Evolutionary conservation across 2,329 filamentous ascomycete genomes (phyloP).

Genomic region (Microcyclospora tardicrescens): DNA sequence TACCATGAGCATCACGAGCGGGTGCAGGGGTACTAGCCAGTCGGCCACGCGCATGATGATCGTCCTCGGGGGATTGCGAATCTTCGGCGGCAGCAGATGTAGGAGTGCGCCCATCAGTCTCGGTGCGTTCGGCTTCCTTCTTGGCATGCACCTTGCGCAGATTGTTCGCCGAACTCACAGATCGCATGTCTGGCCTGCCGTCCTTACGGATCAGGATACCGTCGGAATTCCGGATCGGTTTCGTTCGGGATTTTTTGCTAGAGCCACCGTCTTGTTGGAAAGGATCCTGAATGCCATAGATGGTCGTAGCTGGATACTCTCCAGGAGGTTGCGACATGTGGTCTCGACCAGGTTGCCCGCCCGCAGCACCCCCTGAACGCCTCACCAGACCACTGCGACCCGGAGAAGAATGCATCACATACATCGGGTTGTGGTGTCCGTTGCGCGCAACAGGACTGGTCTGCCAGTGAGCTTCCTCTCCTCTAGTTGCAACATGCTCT

Average conservation of each 20-base stretch:
- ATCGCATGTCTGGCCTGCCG: conserved; percentile 38
- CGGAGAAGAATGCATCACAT: no score
- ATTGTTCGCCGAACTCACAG: conserved; percentile 39
- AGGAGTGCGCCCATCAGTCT: conserved; percentile 15
- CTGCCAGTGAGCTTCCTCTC: conserved; percentile 27
- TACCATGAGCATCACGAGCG: conserved; percentile 11
- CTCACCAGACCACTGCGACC: conserved; percentile 1
- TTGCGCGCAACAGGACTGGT: conserved; percentile 26
- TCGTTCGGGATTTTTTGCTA: conserved; percentile 37
- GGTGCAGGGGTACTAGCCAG: conserved; percentile 1
- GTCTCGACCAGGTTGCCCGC: conserved; percentile 12
- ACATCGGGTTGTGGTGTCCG: conserved; percentile 20
- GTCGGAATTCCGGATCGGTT: conserved; percentile 37
- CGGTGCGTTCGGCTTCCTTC: conserved; percentile 29
- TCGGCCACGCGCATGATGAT: conserved; percentile 4
- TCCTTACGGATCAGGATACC: conserved; percentile 40
- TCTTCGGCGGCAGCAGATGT: conserved; percentile 8
- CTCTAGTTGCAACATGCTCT: conserved; percentile 27
- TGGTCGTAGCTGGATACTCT: conserved; percentile 3
- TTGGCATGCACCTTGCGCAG: conserved; percentile 38
- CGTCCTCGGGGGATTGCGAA: conserved; percentile 6
- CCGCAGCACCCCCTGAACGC: conserved; percentile 12
- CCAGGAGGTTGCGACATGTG: background rate
- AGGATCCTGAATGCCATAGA: background rate
- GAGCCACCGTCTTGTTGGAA: conserved; percentile 7